Base-by-base conservation (phyloP, 1,284 basidiomycete genomes). In the Cryptococcus sp. region DNA sequence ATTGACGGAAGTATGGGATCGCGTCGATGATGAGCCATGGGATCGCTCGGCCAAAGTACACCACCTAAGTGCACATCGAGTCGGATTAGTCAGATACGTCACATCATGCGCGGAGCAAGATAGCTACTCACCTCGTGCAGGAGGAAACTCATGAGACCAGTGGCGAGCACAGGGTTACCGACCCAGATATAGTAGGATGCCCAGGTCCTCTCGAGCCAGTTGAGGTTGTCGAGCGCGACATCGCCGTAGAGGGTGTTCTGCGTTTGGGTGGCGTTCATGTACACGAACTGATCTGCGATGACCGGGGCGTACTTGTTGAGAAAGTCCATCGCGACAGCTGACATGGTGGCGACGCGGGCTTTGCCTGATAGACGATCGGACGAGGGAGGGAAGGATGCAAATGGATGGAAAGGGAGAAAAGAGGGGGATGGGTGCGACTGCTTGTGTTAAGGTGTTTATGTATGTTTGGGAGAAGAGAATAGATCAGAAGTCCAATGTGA, bases 1-100 rank as follows among this genome's bases (percentile, higher is more conserved):
- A 98, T 80, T 87, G 85, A 61, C 86, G 86, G 82, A 98, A 97
- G 81, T 91, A 95, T 0, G 93, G 93, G 52, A 93, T 93, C 3
- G 87, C 81, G 79, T 98, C 96, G 77, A 98, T 89, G 78, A 97
- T 89, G 71, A 98, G 89, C 91, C 93, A 97, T 0, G 95, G 96
- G 23, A 99, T 81, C 65, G 88, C 88, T 40, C 95, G 90, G 27
- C 95, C 95, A 78, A 99, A 99, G 83, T 99, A 99, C 46, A 98
- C 91, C 70, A 94, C 77, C 91, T 95, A 62, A 10, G 20, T 30
- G 16, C 41, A 47, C 3, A 45, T 58, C 8, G 23, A 6, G 40
- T 47, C 25, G 40, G 49, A 30, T 17, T 38, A 25, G 48, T 30
- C 23, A 19, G 40, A 30, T 43, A 19, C 17, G 10, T 5, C 7